Evolutionary conservation across 2,329 filamentous ascomycete genomes (phyloP).

Genomic region (Colletotrichum liriopes): DNA sequence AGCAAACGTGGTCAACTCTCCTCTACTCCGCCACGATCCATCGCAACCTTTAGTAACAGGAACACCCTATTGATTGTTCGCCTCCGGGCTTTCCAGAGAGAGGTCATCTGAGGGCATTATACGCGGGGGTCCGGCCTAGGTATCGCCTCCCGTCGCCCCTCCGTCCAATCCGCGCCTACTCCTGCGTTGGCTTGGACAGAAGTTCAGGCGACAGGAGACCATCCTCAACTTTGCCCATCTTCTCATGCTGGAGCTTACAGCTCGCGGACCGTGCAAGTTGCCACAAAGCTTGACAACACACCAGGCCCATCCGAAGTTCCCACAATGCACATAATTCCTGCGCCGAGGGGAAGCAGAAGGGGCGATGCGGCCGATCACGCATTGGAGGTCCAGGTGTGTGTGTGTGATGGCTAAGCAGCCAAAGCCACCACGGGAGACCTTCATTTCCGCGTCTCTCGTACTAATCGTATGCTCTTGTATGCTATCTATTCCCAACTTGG

Average conservation of each 20-base stretch:
- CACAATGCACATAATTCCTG: neutral
- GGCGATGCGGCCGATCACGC: neutral
- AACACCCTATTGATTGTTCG: neutral
- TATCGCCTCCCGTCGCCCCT: conserved; percentile 5
- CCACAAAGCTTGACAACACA: conserved; percentile 27
- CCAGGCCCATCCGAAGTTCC: conserved; percentile 13
- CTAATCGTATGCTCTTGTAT: conserved; percentile 6
- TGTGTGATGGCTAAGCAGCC: neutral
- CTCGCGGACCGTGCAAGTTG: neutral
- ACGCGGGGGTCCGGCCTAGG: neutral
- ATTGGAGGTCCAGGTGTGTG: neutral
- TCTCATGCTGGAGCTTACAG: neutral
- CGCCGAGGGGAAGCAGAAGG: neutral
- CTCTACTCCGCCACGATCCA: conserved; percentile 15
- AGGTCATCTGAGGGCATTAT: neutral
- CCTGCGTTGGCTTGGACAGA: neutral
- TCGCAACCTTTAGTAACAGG: neutral
- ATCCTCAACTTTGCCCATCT: conserved; percentile 27
- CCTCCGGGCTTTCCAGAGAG: neutral
- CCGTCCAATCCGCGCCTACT: conserved; percentile 28
- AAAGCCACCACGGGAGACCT: neutral
- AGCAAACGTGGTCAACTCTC: neutral
- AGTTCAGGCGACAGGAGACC: conserved; percentile 26
- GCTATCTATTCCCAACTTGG: conserved; percentile 14
- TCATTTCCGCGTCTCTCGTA: neutral